phyloP scores from a whole-genome alignment of 208 protist genomes.

The Acanthamoeba sp. region DNA sequence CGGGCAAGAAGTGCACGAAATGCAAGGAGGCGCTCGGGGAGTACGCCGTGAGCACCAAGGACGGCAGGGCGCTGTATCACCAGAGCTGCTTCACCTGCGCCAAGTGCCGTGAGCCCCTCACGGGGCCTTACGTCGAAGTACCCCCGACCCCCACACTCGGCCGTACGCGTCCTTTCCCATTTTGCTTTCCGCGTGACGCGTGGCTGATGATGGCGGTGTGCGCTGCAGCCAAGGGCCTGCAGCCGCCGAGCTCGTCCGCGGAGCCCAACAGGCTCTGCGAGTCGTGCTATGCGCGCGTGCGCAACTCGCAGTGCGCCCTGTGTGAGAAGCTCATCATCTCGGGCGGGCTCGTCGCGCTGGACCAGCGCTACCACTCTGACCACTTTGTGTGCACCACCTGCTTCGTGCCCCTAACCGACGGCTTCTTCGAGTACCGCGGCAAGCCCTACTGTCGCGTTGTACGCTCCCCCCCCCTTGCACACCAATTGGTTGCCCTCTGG shows the following conservation, averaged over 20 bases:
- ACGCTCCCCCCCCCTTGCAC: too few species aligned
- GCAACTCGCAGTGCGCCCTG: not conserved
- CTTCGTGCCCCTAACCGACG: conserved; percentile 14
- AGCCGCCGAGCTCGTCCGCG: not conserved
- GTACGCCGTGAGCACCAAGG: not conserved
- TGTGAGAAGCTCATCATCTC: conserved; percentile 12
- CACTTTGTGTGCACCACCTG: conserved; percentile 57
- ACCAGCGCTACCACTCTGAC: conserved; percentile 11
- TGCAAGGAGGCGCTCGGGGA: not conserved
- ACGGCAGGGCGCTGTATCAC: not conserved
- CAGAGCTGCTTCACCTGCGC: conserved; percentile 41
- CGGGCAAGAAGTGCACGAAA: conserved; percentile 14
- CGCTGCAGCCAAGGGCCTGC: not conserved
- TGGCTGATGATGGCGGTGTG: not conserved
- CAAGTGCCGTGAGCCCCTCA: not conserved
- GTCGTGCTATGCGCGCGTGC: not conserved
- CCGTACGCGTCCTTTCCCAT: not conserved
- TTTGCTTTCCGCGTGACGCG: not conserved
- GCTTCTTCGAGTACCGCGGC: conserved; percentile 16
- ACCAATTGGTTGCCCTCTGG: not conserved
- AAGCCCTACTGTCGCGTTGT: conserved; percentile 13
- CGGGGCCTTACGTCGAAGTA: not conserved
- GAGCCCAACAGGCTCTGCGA: conserved; percentile 27
- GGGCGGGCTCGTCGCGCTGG: conserved; percentile 12
- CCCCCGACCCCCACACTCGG: not conserved